phyloP scores from a whole-genome alignment of 345 rosid species.

The Turnera subulata region DNA sequence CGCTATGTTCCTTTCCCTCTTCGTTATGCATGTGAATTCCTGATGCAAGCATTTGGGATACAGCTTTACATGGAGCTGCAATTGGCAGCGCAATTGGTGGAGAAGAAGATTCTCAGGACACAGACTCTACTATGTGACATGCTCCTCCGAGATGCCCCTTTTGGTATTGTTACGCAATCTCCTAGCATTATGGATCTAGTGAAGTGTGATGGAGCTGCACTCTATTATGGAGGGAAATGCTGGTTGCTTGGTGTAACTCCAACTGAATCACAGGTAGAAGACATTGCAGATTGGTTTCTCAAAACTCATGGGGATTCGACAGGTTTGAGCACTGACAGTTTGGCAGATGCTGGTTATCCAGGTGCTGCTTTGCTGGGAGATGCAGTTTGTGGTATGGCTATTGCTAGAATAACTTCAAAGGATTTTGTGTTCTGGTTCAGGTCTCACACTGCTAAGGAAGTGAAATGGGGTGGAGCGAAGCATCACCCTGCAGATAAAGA shows the following conservation, averaged over 20 bases:
- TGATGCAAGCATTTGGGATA: constrained; percentile 75
- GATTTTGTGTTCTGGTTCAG: constrained; percentile 90
- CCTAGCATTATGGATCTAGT: constrained; percentile 86
- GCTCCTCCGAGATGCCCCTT: constrained; percentile 75
- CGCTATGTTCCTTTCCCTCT: constrained; percentile 68
- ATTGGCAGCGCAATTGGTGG: constrained; percentile 51
- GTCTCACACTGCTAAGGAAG: constrained; percentile 67
- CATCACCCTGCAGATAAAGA: constrained; percentile 63
- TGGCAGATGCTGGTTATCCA: constrained; percentile 69
- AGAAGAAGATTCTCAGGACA: constrained; percentile 63
- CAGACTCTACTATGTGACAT: constrained; percentile 76
- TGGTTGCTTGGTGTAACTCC: constrained; percentile 83
- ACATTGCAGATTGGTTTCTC: constrained; percentile 63
- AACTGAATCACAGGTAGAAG: constrained; percentile 59
- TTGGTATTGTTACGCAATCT: constrained; percentile 72
- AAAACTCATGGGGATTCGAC: constrained; percentile 61
- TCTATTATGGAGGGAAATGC: constrained; percentile 50
- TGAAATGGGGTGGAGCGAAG: constrained; percentile 93
- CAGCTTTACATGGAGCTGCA: constrained; percentile 80
- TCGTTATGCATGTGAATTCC: constrained; percentile 79
- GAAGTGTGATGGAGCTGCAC: constrained; percentile 89
- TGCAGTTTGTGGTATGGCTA: constrained; percentile 84
- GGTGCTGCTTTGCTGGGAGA: constrained; percentile 60
- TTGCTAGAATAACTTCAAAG: constrained; percentile 59
- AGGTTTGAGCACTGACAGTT: constrained; percentile 68